Base-by-base conservation (phyloP, 164 flowering plant genomes). In the Berberis vulgaris region DNA sequence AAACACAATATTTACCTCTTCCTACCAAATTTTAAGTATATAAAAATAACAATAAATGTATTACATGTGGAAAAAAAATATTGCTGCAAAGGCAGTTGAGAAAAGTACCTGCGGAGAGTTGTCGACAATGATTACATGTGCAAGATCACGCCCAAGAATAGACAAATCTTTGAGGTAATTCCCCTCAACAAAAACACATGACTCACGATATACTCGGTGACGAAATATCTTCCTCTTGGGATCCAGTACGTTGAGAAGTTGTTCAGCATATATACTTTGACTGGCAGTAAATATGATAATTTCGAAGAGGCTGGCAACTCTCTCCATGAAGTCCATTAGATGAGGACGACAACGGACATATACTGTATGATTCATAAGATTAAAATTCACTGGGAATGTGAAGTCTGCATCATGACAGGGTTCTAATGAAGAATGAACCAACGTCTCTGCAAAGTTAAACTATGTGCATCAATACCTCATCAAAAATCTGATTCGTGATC, bases 191-290 rank as follows among this genome's bases (percentile, higher is more conserved):
- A 72, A 82, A 61, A 91, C 88, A 77, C 99, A 95, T 3, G 98
- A 88, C 43, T 95, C 98, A 40, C 98, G 96, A 65, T 65, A 95
- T 60, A 91, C 91, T 59, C 97, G 92, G 69, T 88, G 95, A 13
- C 96, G 91, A 63, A 95, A 83, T 63, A 88, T 54, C 74, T 74
- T 89, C 72, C 98, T 84, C 77, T 85, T 89, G 38, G 99, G 99
- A 64, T 95, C 99, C 66, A 95, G 73, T 45, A 95, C 85, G 72
- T 91, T 87, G 52, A 95, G 85, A 68, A 95, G 96, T 70, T 89
- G 93, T 74, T 95, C 96, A 5, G 99, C 99, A 76, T 95, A 95
- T 50, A 95, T 89, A 71, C 99, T 89, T 79, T 91, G 97, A 73
- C 99, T 95, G 49, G 99, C 98, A 12, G 99, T 95, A 73, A 95